Evolutionary conservation across 768 basidiomycete species (phyloP), one percentile per base, ranked within the genome.

Genomic region (Suillus placidus): DNA sequence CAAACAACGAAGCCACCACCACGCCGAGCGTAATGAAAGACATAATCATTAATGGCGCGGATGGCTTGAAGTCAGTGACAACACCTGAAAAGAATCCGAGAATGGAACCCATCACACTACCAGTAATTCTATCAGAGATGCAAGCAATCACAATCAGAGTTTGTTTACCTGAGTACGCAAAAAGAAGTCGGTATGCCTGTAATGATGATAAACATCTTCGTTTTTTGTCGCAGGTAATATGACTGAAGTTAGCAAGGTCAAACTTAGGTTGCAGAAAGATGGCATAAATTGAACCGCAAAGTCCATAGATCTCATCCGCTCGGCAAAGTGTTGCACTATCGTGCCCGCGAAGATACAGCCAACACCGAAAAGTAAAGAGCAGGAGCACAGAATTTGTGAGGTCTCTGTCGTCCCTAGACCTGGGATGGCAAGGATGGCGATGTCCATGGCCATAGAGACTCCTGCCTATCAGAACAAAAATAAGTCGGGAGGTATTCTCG

Each of bases 371-470:
- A 61, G 13, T 23, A 61, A 45, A 45, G 60, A 61, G 45, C 60
- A 37, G 6, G 60, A 40, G n/a, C 60, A 61, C 6, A 61, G 42
- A 6, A n/a, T 30, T 30, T 61, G 40, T 43, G 60, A 42, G 30
- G 37, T 42, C 32, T 7, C 30, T 7, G 16, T 30, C 3, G 10
- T 32, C 3, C 60, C 60, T 20, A 61, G 16, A 45, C 40, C 42
- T 10, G 60, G 60, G 16, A 61, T 32, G 12, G 60, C 60, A 45
- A 61, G 60, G 60, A 61, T 61, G 60, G 20, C 40, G 40, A 40
- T 37, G 40, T 61, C 60, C 12, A 61, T 20, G 40, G 60, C 60
- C 60, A 61, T 61, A 9, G 45, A 42, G 20, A 61, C 60, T 12
- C 60, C 43, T n/a, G 61, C 61, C 61, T 61, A 10, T 32, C 60